Evolutionary conservation across 352 stramenopile species (phyloP), one percentile per base, ranked within the genome.

Genomic region (Phytophthora foliorum): DNA sequence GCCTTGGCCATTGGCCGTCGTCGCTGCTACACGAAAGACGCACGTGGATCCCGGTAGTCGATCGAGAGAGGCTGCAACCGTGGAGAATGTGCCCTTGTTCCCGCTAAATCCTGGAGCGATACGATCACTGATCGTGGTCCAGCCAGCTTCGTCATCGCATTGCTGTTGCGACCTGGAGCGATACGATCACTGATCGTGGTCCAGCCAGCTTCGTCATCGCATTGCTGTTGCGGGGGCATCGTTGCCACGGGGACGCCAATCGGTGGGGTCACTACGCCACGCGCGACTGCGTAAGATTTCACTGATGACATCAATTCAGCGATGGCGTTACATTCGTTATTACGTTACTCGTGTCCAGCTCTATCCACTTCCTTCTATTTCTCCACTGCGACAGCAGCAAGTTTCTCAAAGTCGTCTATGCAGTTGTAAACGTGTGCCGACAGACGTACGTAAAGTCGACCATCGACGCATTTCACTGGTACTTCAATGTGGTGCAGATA

Each of bases 371-470:
- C n/a, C 6, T 54, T 71, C 48, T 67, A 63, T 32, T 54, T 16
- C 19, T 69, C 48, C 24, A 77, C 41, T 11, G 73, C 44, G 0
- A 57, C 67, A 6, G 49, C 48, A 11, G 80, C 84, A 16, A 97
- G 78, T n/a, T 57, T 75, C 8, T 93, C 77, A 59, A 94, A 99
- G 32, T 99, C 88, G 6, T 74, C 73, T 0, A 90, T 56, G 14
- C 73, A 77, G 65, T 99, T 99, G 79, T 98, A 99, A 46, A 98
- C 69, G 67, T 98, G 94, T 32, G 84, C 89, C 4, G 92, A 98
- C 21, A 99, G 70, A 45, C 96, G 84, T 24, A 97, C 85, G 78
- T 95, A 98, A 2, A 99, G 72, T 24, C 72, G 66, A 0, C 82
- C 88, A 31, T 94, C 80, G 17, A 98, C 75, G 59, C 89, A 98